Conservation (phyloP, 108 stramenopile genomes). For the Pseudonitzschia delicatissima region DNA sequence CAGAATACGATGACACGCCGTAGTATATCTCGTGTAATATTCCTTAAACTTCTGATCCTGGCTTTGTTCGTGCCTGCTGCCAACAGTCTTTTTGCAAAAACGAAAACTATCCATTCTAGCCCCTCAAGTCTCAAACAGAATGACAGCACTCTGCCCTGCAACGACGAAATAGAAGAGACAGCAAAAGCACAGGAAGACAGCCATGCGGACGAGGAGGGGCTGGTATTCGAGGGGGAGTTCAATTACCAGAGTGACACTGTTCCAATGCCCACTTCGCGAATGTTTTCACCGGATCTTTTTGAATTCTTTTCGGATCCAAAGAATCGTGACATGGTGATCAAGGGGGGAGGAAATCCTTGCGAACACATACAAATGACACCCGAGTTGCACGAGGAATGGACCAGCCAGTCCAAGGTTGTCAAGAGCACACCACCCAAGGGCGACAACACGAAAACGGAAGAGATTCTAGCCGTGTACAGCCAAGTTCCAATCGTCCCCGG, state of each 20-base stretch:
- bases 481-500: slow-evolving; percentile 26
- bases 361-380: slow-evolving; percentile 16
- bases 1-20: too few relatives aligned
- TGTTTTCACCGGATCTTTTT: neutral
- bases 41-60: too few relatives aligned
- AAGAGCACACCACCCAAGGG: slow-evolving; percentile 11
- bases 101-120: too few relatives aligned
- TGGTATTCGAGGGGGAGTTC: slow-evolving; percentile 19
- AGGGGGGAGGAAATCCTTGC: slow-evolving; percentile 30
- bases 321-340: slow-evolving; percentile 21
- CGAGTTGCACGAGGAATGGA: slow-evolving; percentile 16
- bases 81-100: neutral
- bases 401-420: slow-evolving; percentile 7
- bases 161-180: neutral
- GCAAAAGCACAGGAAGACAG: neutral
- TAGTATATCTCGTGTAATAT: too few relatives aligned
- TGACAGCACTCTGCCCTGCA: too few relatives aligned
- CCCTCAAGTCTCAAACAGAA: too few relatives aligned
- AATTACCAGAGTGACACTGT: neutral
- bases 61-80: too few relatives aligned
- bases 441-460: neutral
- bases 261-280: neutral
- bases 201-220: neutral
- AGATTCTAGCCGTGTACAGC: slow-evolving; percentile 25
- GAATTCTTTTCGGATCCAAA: slow-evolving; percentile 21